Evolutionary conservation across 1,284 basidiomycete genomes (phyloP).

Genomic region (Agaricales sp.): DNA sequence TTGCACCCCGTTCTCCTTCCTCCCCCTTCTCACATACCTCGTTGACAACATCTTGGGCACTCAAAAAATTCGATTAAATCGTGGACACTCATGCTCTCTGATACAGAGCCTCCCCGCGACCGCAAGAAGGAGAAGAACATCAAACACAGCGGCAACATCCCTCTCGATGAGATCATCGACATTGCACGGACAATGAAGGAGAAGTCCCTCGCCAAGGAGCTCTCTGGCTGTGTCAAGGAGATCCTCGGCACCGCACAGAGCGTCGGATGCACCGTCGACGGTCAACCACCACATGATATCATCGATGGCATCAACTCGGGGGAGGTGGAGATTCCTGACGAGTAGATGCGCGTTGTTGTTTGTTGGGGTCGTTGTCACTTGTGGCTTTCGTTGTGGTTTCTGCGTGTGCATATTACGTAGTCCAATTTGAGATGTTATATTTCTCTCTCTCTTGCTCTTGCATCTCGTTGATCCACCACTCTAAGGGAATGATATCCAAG

Average conservation of each 20-base stretch:
- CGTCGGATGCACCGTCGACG: conserved; percentile 95
- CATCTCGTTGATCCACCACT: too few relatives aligned
- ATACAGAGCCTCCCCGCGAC: conserved; percentile 94
- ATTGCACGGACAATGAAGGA: conserved; percentile 94
- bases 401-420: too few relatives aligned
- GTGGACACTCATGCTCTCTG: conserved; percentile 1
- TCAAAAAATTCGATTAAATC: too few relatives aligned
- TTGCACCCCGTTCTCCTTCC: too few relatives aligned
- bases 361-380: too few relatives aligned
- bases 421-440: too few relatives aligned
- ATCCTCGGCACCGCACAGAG: conserved; percentile 90
- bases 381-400: too few relatives aligned
- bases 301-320: conserved; percentile 96
- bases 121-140: conserved; percentile 99
- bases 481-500: too few relatives aligned
- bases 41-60: too few relatives aligned
- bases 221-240: conserved; percentile 90
- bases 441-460: too few relatives aligned
- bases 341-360: conserved; percentile 37
- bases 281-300: conserved; percentile 87
- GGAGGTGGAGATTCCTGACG: conserved; percentile 90
- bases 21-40: not conserved
- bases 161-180: conserved; percentile 91
- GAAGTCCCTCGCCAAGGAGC: conserved; percentile 92
- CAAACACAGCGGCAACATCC: conserved; percentile 93